Percentiles rank a stretch among this genome's conserved stretches.
phyloP scores from a whole-genome alignment of 1,284 basidiomycete genomes.

The Microbotryomycetes sp. region DNA sequence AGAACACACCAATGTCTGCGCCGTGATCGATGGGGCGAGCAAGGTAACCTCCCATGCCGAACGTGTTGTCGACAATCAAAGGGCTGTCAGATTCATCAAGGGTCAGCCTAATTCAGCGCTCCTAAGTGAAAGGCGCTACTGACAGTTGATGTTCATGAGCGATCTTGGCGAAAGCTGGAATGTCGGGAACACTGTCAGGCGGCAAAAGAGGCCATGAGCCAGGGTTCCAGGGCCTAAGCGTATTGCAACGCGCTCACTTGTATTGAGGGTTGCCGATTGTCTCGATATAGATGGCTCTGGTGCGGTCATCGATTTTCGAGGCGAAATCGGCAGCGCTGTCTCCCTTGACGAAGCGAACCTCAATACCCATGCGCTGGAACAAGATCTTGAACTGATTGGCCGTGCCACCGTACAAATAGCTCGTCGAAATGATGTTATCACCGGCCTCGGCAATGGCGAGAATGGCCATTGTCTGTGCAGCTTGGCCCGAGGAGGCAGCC shows the following conservation, averaged over 20 bases:
- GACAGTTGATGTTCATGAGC: constrained; percentile 70
- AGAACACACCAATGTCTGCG: constrained; percentile 76
- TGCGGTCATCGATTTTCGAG: constrained; percentile 67
- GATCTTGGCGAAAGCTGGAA: constrained; percentile 66
- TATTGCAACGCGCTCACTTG: too few species aligned
- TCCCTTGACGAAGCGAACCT: constrained; percentile 65
- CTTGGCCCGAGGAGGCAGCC: constrained; percentile 69
- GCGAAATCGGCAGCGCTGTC: constrained; percentile 59
- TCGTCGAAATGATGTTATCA: constrained; percentile 73
- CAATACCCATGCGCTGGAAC: constrained; percentile 55
- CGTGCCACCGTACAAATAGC: constrained; percentile 63
- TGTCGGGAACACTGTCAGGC: constrained; percentile 60
- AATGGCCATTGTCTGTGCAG: constrained; percentile 74
- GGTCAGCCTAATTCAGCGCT: too few species aligned
- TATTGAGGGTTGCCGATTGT: constrained; percentile 78
- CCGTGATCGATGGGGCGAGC: constrained; percentile 68
- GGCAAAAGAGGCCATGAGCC: too few species aligned
- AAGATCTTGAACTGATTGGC: constrained; percentile 78
- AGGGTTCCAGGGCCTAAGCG: too few species aligned
- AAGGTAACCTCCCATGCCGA: constrained; percentile 52
- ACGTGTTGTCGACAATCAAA: constrained; percentile 78
- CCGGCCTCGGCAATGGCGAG: constrained; percentile 51
- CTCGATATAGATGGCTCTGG: constrained; percentile 63
- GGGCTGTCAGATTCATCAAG: too few species aligned
- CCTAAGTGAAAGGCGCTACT: too few species aligned